These are phyloP conservation scores for Geotrichum klebahnii DNA, from an alignment of 1,139 yeast genomes.

Conservation along the genomic window DNA sequence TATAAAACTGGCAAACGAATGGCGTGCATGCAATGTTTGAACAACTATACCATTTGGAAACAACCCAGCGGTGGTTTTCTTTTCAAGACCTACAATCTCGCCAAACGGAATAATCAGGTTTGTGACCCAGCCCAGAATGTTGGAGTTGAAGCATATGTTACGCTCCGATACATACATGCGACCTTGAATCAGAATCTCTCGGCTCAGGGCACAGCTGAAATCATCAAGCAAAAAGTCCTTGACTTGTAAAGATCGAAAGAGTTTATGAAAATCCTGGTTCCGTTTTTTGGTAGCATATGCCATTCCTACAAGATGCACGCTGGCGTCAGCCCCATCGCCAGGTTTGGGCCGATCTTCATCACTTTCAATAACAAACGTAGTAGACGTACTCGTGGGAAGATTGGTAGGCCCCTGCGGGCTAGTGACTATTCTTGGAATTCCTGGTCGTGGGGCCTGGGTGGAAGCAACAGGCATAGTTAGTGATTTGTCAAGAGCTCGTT, in stretches of 20 bases:
- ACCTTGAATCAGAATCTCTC: conserved; percentile 90
- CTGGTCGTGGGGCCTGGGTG: neutral
- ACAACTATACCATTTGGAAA: conserved; percentile 86
- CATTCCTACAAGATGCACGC: conserved; percentile 42
- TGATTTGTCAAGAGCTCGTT: conserved; percentile 4
- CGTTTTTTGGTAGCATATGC: conserved; percentile 61
- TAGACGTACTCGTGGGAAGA: neutral
- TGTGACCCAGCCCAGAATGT: conserved; percentile 89
- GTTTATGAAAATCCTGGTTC: conserved; percentile 71
- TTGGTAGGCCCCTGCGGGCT: neutral
- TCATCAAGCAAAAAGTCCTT: conserved; percentile 77
- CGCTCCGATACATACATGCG: conserved; percentile 77
- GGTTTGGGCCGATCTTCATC: conserved; percentile 13
- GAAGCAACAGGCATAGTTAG: conserved; percentile 4
- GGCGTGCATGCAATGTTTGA: conserved; percentile 62
- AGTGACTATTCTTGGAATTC: neutral
- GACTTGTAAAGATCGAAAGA: conserved; percentile 64
- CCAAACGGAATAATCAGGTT: conserved; percentile 66
- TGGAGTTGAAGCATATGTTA: conserved; percentile 84
- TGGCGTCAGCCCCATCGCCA: conserved; percentile 39
- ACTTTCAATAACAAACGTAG: neutral
- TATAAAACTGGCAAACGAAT: conserved; percentile 78
- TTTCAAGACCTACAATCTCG: conserved; percentile 71
- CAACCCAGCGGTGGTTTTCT: conserved; percentile 77
- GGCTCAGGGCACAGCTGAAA: conserved; percentile 81